phyloP scores from a whole-genome alignment of 192 early-diverging fungal genomes.

The Chytriomyces hyalinus region DNA sequence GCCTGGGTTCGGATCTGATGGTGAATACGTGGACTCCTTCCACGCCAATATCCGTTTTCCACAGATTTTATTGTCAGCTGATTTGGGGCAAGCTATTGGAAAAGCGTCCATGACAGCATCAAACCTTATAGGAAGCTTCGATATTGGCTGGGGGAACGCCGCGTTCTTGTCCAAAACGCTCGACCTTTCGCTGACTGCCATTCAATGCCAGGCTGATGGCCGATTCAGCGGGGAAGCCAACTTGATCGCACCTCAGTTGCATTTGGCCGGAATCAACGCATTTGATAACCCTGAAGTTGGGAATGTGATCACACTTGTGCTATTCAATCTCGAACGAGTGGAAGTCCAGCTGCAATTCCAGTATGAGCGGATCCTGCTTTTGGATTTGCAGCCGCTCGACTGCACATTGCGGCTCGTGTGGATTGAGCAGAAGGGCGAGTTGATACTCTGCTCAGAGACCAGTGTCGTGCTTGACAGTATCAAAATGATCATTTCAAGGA shows the following conservation, averaged over 20 bases:
- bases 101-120: slow-evolving; percentile 19
- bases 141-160: slow-evolving; percentile 37
- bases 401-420: slow-evolving; percentile 57
- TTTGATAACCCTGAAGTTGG: not conserved
- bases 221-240: slow-evolving; percentile 56
- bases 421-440: slow-evolving; percentile 38
- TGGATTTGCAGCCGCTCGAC: slow-evolving; percentile 61
- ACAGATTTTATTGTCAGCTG: slow-evolving; percentile 51
- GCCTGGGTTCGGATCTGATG: slow-evolving; percentile 11
- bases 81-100: slow-evolving; percentile 43
- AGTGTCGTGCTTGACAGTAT: slow-evolving; percentile 43
- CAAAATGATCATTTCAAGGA: slow-evolving; percentile 53
- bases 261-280: slow-evolving; percentile 15
- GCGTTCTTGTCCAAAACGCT: slow-evolving; percentile 45
- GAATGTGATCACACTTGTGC: slow-evolving; percentile 15
- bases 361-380: slow-evolving; percentile 73
- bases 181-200: slow-evolving; percentile 41
- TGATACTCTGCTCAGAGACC: slow-evolving; percentile 39
- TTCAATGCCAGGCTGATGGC: slow-evolving; percentile 65
- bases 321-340: slow-evolving; percentile 55
- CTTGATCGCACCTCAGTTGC: slow-evolving; percentile 27
- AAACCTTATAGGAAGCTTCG: not conserved
- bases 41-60: slow-evolving; percentile 43
- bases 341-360: slow-evolving; percentile 73
- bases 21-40: slow-evolving; percentile 36